Evolutionary conservation across 108 stramenopile species (phyloP).

Genomic region (Mediolabrus comicus): DNA sequence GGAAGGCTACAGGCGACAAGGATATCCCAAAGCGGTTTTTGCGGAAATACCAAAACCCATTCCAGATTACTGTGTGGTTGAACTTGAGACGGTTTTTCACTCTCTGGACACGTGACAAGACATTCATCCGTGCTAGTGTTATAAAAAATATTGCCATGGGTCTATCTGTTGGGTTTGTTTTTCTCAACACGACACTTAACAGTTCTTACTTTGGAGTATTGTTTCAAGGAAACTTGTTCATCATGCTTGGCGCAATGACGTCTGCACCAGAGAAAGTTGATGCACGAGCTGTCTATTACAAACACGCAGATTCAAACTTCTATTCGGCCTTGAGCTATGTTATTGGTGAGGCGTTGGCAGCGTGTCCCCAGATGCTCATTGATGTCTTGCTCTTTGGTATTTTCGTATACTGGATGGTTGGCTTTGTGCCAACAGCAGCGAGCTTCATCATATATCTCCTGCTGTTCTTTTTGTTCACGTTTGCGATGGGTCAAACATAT

Average conservation of each 20-base stretch:
- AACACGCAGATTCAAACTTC: conserved; percentile 60
- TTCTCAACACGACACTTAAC: conserved; percentile 47
- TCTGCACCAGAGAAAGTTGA: conserved; percentile 50
- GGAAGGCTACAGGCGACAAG: background rate
- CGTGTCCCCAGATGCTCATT: conserved; percentile 35
- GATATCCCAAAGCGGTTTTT: conserved; percentile 3
- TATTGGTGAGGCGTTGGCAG: conserved; percentile 30
- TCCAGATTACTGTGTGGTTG: conserved; percentile 20
- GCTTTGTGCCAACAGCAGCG: conserved; percentile 17
- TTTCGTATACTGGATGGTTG: conserved; percentile 47
- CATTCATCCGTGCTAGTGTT: conserved; percentile 38
- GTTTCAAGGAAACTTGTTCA: conserved; percentile 52
- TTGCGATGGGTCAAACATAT: conserved; percentile 23
- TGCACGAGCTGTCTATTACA: conserved; percentile 65
- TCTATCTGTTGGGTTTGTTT: conserved; percentile 71
- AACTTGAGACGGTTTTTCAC: conserved; percentile 32
- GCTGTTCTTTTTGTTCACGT: conserved; percentile 36
- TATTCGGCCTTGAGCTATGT: conserved; percentile 51
- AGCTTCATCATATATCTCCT: conserved; percentile 28
- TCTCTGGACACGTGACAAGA: conserved; percentile 38
- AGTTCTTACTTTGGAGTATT: conserved; percentile 42
- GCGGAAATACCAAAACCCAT: conserved; percentile 35
- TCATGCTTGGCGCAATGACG: conserved; percentile 52
- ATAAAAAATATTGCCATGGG: conserved; percentile 71
- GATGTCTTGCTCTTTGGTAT: conserved; percentile 40